Percentiles rank a stretch among this genome's conserved stretches.
Conservation (phyloP, 1,284 basidiomycete species). For the Ustilago tritici region DNA sequence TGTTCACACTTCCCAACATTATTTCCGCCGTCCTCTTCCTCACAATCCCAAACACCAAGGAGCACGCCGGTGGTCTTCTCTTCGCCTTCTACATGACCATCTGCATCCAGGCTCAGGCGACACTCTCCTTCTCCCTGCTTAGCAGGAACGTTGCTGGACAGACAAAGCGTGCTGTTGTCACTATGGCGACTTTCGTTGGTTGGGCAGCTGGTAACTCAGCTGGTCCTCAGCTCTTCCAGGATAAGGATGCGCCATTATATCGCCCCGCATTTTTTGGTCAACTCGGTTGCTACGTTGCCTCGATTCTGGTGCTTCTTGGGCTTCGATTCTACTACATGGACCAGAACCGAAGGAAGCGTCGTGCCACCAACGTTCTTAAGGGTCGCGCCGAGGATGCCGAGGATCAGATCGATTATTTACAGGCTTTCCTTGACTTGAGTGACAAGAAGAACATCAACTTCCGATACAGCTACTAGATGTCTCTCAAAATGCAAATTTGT, state of each 20-base stretch:
- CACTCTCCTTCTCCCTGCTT: conserved; percentile 65
- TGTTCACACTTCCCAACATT: conserved; percentile 58
- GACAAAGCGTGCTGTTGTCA: conserved; percentile 54
- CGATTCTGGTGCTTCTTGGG: conserved; percentile 70
- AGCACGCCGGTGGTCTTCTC: conserved; percentile 42
- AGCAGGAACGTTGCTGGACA: conserved; percentile 72
- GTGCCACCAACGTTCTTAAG: conserved; percentile 30
- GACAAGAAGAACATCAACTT: conserved; percentile 51
- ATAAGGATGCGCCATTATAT: conserved; percentile 52
- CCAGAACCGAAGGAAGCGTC: conserved; percentile 70
- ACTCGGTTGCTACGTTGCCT: conserved; percentile 73
- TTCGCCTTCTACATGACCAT: conserved; percentile 44
- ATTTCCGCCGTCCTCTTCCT: conserved; percentile 62
- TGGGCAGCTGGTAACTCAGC: conserved; percentile 58
- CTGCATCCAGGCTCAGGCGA: conserved; percentile 48
- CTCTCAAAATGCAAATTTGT: not conserved
- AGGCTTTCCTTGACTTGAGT: conserved; percentile 47
- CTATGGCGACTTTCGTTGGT: conserved; percentile 52
- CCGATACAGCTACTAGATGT: conserved; percentile 37
- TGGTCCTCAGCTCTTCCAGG: conserved; percentile 60
- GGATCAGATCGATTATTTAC: conserved; percentile 37
- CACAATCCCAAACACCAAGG: conserved; percentile 40
- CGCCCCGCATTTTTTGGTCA: conserved; percentile 73
- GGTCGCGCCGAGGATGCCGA: conserved; percentile 35
- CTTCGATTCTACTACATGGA: conserved; percentile 73